These are phyloP conservation scores for Platanthera zijinensis DNA, from an alignment of 106 monocot genomes.

Conservation along the genomic window DNA sequence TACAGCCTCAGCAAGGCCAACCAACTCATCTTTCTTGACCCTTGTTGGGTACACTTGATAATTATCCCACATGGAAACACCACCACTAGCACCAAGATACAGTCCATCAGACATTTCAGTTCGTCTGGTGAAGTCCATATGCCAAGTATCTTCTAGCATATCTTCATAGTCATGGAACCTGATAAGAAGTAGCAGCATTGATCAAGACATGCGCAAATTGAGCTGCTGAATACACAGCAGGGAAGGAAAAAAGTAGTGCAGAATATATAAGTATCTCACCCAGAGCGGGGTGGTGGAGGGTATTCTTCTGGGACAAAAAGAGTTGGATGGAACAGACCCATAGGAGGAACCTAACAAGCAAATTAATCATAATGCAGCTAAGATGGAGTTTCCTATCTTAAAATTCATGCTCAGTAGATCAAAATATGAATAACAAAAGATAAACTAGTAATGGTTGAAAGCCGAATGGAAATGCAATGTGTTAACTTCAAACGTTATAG, in stretches of 20 bases:
- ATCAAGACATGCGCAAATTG: not conserved
- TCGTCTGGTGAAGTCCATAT: conserved; percentile 55
- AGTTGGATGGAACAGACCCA: conserved; percentile 87
- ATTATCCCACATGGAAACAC: conserved; percentile 60
- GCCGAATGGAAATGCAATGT: not conserved
- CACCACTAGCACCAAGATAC: conserved; percentile 48
- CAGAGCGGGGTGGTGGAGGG: conserved; percentile 69
- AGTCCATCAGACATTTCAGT: conserved; percentile 56
- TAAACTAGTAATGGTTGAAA: not conserved
- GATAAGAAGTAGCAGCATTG: conserved; percentile 14
- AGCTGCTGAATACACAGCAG: not conserved
- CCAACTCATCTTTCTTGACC: conserved; percentile 61
- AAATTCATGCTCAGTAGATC: not conserved
- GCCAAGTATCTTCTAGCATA: conserved; percentile 92
- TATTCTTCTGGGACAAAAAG: conserved; percentile 76
- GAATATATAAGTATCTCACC: conserved; percentile 36
- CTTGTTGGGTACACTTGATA: conserved; percentile 50
- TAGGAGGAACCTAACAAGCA: conserved; percentile 61
- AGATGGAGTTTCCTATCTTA: not conserved
- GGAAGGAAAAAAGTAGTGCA: not conserved
- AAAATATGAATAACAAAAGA: not conserved
- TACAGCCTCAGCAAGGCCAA: conserved; percentile 95
- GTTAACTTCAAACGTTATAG: not conserved
- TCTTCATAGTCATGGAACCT: conserved; percentile 92
- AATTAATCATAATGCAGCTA: conserved; percentile 2